These are phyloP conservation scores for Diaporthe caulivora DNA, from an alignment of 2,329 filamentous ascomycete genomes.

Conservation along the genomic window DNA sequence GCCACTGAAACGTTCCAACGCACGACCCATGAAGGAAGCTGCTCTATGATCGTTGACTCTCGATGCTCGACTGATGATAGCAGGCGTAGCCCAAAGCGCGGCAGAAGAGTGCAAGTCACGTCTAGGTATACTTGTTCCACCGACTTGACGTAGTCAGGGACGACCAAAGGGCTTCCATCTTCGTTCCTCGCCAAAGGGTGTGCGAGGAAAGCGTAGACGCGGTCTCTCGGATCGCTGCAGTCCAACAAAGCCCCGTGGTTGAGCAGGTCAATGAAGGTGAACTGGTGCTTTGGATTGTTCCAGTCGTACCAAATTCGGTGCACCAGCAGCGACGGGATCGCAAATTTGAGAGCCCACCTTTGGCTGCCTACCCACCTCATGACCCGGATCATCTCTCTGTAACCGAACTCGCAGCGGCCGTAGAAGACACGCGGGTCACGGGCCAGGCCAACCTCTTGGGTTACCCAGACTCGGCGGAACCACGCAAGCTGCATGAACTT, in stretches of 20 bases:
- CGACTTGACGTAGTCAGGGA: not conserved
- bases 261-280: conserved; percentile 3
- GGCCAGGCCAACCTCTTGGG: conserved; percentile 20
- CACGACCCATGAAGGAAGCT: not conserved
- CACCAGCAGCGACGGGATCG: not conserved
- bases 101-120: not conserved
- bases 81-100: not conserved
- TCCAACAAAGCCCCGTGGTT: conserved; percentile 5
- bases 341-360: not conserved
- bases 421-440: conserved; percentile 2
- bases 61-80: conserved; percentile 20
- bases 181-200: conserved; percentile 9
- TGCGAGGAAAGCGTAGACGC: conserved; percentile 18
- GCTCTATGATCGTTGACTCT: not conserved
- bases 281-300: not conserved
- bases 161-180: conserved; percentile 2
- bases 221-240: conserved; percentile 13
- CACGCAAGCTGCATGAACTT: not conserved
- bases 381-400: conserved; percentile 2
- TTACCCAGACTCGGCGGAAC: conserved; percentile 18
- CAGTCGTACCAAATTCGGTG: conserved; percentile 3
- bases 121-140: not conserved
- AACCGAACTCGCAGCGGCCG: conserved; percentile 10
- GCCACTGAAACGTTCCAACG: conserved; percentile 4
- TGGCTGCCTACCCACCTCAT: not conserved